phyloP scores from a whole-genome alignment of 345 rosid species.

The Eutrema japonicum region DNA sequence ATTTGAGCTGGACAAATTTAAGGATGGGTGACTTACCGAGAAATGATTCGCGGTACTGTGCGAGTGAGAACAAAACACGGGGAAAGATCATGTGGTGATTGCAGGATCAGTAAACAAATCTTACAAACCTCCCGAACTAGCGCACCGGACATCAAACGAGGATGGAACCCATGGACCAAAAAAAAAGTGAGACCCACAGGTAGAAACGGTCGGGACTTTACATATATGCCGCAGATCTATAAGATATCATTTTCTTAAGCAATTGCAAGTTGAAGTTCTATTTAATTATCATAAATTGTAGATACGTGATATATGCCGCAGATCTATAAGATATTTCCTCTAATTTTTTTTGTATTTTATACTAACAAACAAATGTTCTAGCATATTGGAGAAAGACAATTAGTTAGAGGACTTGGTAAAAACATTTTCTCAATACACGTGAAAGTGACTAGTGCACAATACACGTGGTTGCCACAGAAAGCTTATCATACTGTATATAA shows the following conservation, averaged over 20 bases:
- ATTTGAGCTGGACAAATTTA: too few species aligned
- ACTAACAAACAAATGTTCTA: neutral
- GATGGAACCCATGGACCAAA: too few species aligned
- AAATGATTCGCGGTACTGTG: too few species aligned
- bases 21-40: too few species aligned
- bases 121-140: too few species aligned
- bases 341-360: neutral
- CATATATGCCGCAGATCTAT: too few species aligned
- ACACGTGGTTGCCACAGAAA: constrained; percentile 16
- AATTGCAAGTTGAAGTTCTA: constrained; percentile 26
- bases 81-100: too few species aligned
- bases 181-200: too few species aligned
- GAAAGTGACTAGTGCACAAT: constrained; percentile 3
- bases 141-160: too few species aligned
- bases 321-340: constrained; percentile 21
- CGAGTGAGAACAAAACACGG: too few species aligned
- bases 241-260: neutral
- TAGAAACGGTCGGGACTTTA: too few species aligned
- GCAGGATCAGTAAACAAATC: too few species aligned
- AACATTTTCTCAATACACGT: constrained; percentile 10
- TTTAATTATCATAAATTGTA: constrained; percentile 1
- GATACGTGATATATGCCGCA: constrained; percentile 15
- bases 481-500: neutral
- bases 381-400: neutral
- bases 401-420: constrained; percentile 28